A percentile compares a stretch with the other conserved stretches of the same genome.
phyloP scores from a whole-genome alignment of 495 filamentous ascomycete species.

The Entonaema liquescens region DNA sequence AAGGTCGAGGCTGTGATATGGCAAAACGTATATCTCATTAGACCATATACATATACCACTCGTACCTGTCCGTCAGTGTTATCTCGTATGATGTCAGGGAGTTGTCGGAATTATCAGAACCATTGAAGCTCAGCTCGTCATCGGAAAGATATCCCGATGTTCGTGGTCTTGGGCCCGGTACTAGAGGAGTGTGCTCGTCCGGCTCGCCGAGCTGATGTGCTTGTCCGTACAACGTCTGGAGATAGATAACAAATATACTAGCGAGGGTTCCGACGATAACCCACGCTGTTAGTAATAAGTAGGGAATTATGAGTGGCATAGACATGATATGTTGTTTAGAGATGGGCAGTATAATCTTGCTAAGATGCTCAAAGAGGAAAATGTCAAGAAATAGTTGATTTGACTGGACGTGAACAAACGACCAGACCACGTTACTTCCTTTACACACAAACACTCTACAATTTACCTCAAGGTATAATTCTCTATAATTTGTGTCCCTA shows the following conservation, averaged over 20 bases:
- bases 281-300: background rate
- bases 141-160: conserved; percentile 24
- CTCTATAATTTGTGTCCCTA: background rate
- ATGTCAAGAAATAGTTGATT: background rate
- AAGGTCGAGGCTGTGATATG: background rate
- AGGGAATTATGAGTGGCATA: background rate
- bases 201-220: background rate
- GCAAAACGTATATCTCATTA: background rate
- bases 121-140: conserved; percentile 23
- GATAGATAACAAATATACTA: background rate
- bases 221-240: background rate
- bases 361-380: background rate
- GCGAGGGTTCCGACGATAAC: background rate
- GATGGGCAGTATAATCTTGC: background rate
- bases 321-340: background rate
- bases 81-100: background rate
- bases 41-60: background rate
- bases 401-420: background rate
- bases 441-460: background rate
- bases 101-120: background rate
- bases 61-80: background rate
- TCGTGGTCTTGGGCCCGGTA: background rate
- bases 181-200: background rate
- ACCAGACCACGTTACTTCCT: background rate
- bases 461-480: background rate